Conservation (phyloP, 176 grass and related monocot genomes). For the Musa schizocarpa region DNA sequence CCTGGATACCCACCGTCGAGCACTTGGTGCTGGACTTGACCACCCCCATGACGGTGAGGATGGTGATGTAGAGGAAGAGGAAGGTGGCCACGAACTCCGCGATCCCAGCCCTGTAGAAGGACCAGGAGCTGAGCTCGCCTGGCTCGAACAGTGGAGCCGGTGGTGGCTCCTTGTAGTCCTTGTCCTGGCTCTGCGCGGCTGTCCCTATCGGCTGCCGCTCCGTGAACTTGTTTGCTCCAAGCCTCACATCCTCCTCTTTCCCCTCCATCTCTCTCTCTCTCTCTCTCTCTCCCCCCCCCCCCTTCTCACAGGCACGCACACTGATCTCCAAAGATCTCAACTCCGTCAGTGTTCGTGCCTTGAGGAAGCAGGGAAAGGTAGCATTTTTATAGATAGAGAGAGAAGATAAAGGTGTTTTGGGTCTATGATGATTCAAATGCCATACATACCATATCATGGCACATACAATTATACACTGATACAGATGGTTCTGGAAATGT, state of each 20-base stretch:
- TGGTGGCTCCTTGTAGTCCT: slow-evolving; percentile 79
- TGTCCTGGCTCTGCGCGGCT: slow-evolving; percentile 50
- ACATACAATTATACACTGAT: no score
- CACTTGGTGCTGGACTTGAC: slow-evolving; percentile 42
- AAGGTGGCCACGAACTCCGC: slow-evolving; percentile 91
- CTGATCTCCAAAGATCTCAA: not conserved
- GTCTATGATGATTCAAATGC: no score
- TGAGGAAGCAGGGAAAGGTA: not conserved
- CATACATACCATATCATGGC: no score
- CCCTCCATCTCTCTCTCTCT: slow-evolving; percentile 40
- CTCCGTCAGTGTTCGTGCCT: not conserved
- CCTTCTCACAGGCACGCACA: not conserved
- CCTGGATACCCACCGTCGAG: slow-evolving; percentile 68
- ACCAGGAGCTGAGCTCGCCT: slow-evolving; percentile 66
- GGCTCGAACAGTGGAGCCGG: slow-evolving; percentile 69
- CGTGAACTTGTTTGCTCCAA: slow-evolving; percentile 64
- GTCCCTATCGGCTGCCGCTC: slow-evolving; percentile 86
- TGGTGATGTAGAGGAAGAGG: slow-evolving; percentile 78
- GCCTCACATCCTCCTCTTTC: slow-evolving; percentile 75
- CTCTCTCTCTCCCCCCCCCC: not conserved
- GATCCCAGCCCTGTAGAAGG: slow-evolving; percentile 83
- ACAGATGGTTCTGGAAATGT: no score
- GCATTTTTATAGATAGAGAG: no score
- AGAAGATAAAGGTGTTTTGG: no score
- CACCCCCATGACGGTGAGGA: slow-evolving; percentile 71